These are phyloP conservation scores for sunflower (Helianthus annuus) DNA, from an alignment of 129 eudicot genomes.

Conservation along the genomic window DNA sequence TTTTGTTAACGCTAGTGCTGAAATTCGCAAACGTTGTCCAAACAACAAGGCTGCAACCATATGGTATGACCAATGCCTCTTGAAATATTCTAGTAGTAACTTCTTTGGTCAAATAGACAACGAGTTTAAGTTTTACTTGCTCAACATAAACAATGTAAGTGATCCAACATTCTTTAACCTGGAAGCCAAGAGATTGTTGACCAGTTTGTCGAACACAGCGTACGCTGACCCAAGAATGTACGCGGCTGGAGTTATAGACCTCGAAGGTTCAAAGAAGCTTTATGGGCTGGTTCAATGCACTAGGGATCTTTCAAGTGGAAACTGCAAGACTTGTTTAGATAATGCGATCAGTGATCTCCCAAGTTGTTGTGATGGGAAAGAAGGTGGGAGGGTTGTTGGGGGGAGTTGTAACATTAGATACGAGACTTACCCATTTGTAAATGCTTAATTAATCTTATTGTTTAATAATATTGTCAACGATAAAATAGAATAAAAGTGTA, in stretches of 20 bases:
- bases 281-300: conserved; percentile 53
- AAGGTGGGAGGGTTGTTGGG: conserved; percentile 52
- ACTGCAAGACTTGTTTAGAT: conserved; percentile 51
- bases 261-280: conserved; percentile 14
- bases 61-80: conserved; percentile 46
- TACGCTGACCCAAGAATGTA: conserved; percentile 23
- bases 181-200: conserved; percentile 27
- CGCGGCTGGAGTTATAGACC: conserved; percentile 27
- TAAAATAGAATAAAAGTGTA: not conserved
- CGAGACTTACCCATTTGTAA: conserved; percentile 43
- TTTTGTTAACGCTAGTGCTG: conserved; percentile 34
- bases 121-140: conserved; percentile 2
- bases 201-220: conserved; percentile 18
- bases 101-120: conserved; percentile 42
- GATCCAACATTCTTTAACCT: conserved; percentile 20
- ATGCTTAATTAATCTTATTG: conserved; percentile 5
- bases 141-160: conserved; percentile 23
- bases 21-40: conserved; percentile 41
- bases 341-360: conserved; percentile 36
- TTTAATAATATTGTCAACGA: not conserved
- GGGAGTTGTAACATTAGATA: conserved; percentile 53
- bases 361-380: conserved; percentile 45
- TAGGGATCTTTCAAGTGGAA: conserved; percentile 41
- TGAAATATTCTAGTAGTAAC: conserved; percentile 36
- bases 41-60: conserved; percentile 32